Conservation (phyloP, 1,284 basidiomycete species). For the Cryptococcus sp. region DNA sequence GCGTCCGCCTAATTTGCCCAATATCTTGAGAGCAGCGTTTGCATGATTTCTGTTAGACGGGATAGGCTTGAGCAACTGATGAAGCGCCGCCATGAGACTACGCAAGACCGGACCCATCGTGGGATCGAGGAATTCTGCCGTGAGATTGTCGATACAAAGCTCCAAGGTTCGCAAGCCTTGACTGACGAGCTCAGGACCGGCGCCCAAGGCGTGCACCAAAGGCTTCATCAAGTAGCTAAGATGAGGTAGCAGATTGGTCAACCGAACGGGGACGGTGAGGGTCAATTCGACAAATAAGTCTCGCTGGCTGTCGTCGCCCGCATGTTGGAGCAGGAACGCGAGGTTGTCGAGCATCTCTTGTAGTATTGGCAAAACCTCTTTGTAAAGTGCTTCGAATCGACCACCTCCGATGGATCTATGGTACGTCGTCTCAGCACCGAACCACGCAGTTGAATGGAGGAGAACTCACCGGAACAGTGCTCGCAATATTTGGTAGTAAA, state of each 20-base stretch:
- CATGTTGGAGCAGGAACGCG: slow-evolving; percentile 82
- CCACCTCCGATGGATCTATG: slow-evolving; percentile 87
- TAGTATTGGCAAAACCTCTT: slow-evolving; percentile 91
- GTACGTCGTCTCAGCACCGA: slow-evolving; percentile 6
- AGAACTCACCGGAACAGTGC: slow-evolving; percentile 73
- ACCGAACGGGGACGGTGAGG: slow-evolving; percentile 91
- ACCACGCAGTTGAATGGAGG: background rate
- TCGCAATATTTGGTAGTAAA: slow-evolving; percentile 93
- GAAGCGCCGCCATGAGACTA: slow-evolving; percentile 92
- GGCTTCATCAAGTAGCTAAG: slow-evolving; percentile 97
- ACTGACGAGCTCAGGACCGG: slow-evolving; percentile 84
- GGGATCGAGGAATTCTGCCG: slow-evolving; percentile 97
- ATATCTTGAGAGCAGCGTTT: slow-evolving; percentile 92
- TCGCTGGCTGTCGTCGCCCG: slow-evolving; percentile 67
- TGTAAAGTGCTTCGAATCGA: slow-evolving; percentile 91
- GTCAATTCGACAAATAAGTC: slow-evolving; percentile 97
- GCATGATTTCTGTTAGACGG: slow-evolving; percentile 90
- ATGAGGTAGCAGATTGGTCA: slow-evolving; percentile 95
- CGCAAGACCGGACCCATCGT: slow-evolving; percentile 89
- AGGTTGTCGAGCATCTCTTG: slow-evolving; percentile 97
- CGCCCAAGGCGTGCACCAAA: slow-evolving; percentile 85
- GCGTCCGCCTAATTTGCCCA: slow-evolving; percentile 94
- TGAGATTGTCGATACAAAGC: slow-evolving; percentile 99
- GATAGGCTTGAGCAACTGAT: slow-evolving; percentile 84
- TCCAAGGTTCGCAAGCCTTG: slow-evolving; percentile 97